These are phyloP conservation scores for Ustulina deusta DNA, from an alignment of 2,329 filamentous ascomycete genomes.

Conservation along the genomic window DNA sequence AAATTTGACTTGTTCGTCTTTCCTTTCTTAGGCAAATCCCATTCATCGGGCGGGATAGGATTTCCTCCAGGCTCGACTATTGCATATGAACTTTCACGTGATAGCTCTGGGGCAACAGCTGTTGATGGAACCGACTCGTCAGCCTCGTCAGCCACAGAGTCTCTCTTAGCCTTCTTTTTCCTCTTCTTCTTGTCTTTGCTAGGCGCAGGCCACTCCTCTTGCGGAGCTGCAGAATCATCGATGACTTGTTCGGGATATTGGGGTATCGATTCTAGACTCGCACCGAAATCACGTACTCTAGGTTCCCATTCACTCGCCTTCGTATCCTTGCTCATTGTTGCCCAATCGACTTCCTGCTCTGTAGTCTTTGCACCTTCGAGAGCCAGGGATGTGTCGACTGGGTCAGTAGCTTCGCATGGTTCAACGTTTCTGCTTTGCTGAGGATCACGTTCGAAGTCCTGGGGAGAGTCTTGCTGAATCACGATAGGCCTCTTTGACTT, in stretches of 20 bases:
- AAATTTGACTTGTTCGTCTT: conserved; percentile 49
- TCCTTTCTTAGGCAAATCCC: conserved; percentile 48
- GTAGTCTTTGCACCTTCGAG: conserved; percentile 28
- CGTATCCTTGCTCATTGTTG: conserved; percentile 30
- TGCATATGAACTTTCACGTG: conserved; percentile 48
- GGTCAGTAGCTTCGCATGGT: conserved; percentile 17
- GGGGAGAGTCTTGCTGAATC: conserved; percentile 42
- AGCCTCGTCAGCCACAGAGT: conserved; percentile 42
- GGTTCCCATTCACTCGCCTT: conserved; percentile 25
- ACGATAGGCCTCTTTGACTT: conserved; percentile 46
- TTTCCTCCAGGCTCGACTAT: conserved; percentile 39
- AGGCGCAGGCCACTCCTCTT: conserved; percentile 48
- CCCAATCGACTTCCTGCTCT: conserved; percentile 30
- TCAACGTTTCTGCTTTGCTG: background rate
- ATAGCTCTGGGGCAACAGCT: conserved; percentile 32
- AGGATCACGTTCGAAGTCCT: conserved; percentile 9
- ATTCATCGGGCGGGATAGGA: conserved; percentile 46
- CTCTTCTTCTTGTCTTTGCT: conserved; percentile 61
- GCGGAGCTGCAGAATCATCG: conserved; percentile 31
- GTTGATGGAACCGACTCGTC: conserved; percentile 34
- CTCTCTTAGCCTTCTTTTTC: conserved; percentile 55
- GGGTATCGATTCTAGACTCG: background rate
- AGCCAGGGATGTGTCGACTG: conserved; percentile 35
- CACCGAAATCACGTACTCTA: conserved; percentile 2
- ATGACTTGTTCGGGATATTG: conserved; percentile 36